A percentile compares a stretch with the other conserved stretches of the same genome.
Conservation (phyloP, 2,329 filamentous ascomycete genomes). For the Colletotrichum lupini region DNA sequence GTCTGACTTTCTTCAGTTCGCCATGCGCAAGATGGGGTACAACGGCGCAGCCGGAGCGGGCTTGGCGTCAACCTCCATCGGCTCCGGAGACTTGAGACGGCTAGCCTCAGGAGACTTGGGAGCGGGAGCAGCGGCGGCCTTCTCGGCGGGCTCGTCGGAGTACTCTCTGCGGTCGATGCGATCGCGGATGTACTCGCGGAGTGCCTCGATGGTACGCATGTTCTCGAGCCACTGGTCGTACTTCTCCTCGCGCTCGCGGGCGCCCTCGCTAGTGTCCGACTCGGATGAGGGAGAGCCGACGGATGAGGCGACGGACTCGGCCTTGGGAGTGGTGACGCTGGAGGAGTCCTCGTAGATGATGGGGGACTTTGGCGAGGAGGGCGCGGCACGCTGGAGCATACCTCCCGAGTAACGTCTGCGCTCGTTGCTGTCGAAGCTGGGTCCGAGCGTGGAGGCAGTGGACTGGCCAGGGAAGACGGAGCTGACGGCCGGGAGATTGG, state of each 20-base stretch:
- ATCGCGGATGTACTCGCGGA: conserved; percentile 67
- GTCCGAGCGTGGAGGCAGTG: conserved; percentile 77
- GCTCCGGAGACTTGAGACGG: conserved; percentile 41
- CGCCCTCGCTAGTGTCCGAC: conserved; percentile 62
- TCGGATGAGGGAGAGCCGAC: conserved; percentile 66
- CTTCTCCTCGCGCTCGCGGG: conserved; percentile 68
- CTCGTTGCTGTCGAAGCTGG: conserved; percentile 71
- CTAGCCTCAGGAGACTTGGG: conserved; percentile 4
- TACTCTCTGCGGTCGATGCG: conserved; percentile 69
- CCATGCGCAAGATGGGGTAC: conserved; percentile 54
- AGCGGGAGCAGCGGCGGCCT: neutral
- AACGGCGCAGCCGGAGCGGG: conserved; percentile 39
- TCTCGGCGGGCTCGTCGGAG: conserved; percentile 47
- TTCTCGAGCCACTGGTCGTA: conserved; percentile 76
- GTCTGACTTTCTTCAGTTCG: conserved; percentile 41
- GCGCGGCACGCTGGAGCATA: conserved; percentile 71
- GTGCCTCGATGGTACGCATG: conserved; percentile 71
- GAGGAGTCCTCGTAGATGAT: conserved; percentile 50
- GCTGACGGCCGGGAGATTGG: conserved; percentile 77
- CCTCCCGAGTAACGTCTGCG: conserved; percentile 75
- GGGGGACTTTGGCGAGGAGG: conserved; percentile 51
- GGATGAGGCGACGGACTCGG: conserved; percentile 54
- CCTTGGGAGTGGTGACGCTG: conserved; percentile 55
- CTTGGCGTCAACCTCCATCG: conserved; percentile 36
- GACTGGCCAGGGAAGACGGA: conserved; percentile 76